These are phyloP conservation scores for Hamamelis virginiana DNA, from an alignment of 164 flowering plant species.

Conservation along the genomic window DNA sequence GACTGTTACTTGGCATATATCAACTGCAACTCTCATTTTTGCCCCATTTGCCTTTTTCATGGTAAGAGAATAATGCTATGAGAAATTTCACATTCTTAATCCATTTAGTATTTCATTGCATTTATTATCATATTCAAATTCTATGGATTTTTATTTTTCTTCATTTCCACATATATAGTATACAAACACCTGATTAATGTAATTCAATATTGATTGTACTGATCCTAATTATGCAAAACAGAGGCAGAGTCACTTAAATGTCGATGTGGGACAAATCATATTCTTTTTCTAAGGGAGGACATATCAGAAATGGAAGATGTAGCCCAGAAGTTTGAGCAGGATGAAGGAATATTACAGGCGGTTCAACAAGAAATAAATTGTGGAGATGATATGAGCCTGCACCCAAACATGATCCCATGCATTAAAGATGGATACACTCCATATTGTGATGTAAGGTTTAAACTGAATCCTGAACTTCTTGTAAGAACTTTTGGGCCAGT, in stretches of 20 bases:
- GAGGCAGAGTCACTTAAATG: neutral
- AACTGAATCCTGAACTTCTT: too few species aligned
- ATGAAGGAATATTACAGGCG: neutral
- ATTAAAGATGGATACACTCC: neutral
- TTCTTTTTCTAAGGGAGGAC: slow-evolving; percentile 7
- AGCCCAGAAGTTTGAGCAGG: slow-evolving; percentile 8
- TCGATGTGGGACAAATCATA: neutral
- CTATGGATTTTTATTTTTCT: neutral
- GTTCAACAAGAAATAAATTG: neutral
- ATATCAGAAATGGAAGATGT: neutral
- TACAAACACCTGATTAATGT: too few species aligned
- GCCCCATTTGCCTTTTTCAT: slow-evolving; percentile 14
- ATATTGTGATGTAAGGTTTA: neutral
- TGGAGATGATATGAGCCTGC: neutral
- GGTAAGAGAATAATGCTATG: neutral
- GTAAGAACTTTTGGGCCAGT: too few species aligned
- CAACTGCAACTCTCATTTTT: slow-evolving; percentile 1
- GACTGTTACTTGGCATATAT: slow-evolving; percentile 15
- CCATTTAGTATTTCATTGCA: neutral
- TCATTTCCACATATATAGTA: too few species aligned
- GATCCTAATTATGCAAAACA: neutral
- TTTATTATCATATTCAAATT: neutral
- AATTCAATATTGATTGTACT: too few species aligned
- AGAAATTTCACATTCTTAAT: neutral
- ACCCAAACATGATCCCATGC: neutral